Base-by-base conservation (phyloP, 2,329 filamentous ascomycete species). In the Sphaerulina musiva region DNA sequence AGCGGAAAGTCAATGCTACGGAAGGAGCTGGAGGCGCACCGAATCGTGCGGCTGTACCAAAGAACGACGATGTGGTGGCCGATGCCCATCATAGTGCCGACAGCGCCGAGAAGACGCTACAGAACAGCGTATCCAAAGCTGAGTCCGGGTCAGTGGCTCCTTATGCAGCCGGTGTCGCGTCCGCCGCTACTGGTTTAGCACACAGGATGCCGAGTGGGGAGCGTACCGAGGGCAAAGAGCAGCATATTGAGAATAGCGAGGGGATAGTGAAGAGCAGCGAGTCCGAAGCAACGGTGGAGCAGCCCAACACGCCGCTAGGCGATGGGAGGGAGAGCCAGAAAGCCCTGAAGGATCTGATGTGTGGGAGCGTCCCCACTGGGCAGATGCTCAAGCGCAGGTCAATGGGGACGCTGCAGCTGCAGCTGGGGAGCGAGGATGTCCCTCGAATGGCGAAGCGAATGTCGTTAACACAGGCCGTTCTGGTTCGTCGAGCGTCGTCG, bases 1-100 rank as follows among this genome's bases (percentile, higher is more conserved):
- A 65, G 53, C 56, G 59, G 32, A 62, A 63, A 51, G 53, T 55
- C 34, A 56, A 59, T 48, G 58, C 59, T 26, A 47, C 46, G 9
- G 60, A 62, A 41, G 61, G 60, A 17, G 14, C 14, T 17, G 14
- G 14, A 59, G 60, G 55, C 20, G 29, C 55, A 8, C 50, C 49
- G 46, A 62, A 60, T 53, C 52, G 56, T 17, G 53, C 54, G n/a
- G 40, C 40, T n/a, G 32, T 51, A 11, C 10, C 51, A 6, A 57
- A 55, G 34, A 50, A 40, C 12, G 49, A 41, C 31, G 55, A 53
- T 41, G 34, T 44, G n/a, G 39, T 29, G 26, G 4, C 26, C 26
- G 26, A 29, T 29, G 26, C 26, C 26, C 26, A 58, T 10, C 42
- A 53, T 23, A 53, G 57, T 38, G 10, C 12, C 34, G 34, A 7